A percentile compares a stretch with the other conserved stretches of the same genome.
phyloP scores from a whole-genome alignment of 352 stramenopile genomes.

The Globisporangium viniferum region DNA sequence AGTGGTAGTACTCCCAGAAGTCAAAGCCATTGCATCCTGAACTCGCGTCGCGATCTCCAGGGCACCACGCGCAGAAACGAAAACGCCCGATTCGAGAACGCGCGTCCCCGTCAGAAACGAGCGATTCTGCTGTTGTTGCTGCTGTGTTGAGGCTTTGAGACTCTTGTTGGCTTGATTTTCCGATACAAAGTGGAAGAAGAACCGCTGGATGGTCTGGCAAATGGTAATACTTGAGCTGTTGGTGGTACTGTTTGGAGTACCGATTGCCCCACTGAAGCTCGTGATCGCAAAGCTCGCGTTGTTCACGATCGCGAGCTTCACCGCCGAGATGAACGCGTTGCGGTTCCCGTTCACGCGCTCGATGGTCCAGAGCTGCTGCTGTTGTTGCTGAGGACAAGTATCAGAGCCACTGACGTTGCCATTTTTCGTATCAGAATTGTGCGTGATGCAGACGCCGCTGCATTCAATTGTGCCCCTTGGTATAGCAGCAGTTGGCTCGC shows the following conservation, averaged over 20 bases:
- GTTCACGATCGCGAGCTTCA: constrained; percentile 44
- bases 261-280: constrained; percentile 11
- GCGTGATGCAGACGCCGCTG: constrained; percentile 20
- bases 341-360: constrained; percentile 30
- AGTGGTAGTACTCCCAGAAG: background rate
- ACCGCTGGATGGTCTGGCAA: constrained; percentile 19
- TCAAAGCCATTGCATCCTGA: background rate
- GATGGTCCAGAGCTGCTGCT: constrained; percentile 16
- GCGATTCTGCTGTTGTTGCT: constrained; percentile 13
- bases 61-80: constrained; percentile 22
- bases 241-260: background rate
- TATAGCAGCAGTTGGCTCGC: background rate
- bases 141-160: background rate
- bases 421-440: background rate
- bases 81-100: constrained; percentile 25
- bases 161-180: background rate
- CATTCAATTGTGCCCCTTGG: constrained; percentile 6
- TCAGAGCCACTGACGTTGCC: background rate
- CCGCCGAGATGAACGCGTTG: constrained; percentile 35
- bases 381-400: background rate
- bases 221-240: constrained; percentile 2
- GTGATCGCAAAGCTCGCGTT: constrained; percentile 27
- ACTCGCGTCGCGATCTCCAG: constrained; percentile 21
- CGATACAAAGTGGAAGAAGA: constrained; percentile 47
- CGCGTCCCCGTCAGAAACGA: constrained; percentile 32